Percentiles rank a stretch among this genome's conserved stretches.
phyloP scores from a whole-genome alignment of 1,284 basidiomycete species.

The Fomitiporia mediterranea region DNA sequence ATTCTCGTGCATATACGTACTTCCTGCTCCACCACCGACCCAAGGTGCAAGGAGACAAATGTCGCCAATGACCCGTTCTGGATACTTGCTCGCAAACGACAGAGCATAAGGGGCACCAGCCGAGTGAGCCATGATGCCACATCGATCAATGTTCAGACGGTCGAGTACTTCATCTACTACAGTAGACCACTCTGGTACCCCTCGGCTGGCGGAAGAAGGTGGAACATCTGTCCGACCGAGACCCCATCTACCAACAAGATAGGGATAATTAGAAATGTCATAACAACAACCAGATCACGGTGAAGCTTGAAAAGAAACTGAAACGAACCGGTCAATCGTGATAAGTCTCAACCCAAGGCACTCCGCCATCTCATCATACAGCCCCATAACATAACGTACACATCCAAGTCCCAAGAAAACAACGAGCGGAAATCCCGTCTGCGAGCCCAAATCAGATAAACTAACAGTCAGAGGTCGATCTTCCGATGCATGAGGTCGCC shows the following conservation, averaged over 20 bases:
- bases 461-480: slow-evolving; percentile 81
- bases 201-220: slow-evolving; percentile 57
- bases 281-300: slow-evolving; percentile 6
- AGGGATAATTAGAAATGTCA: too few species aligned
- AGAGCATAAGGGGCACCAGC: slow-evolving; percentile 94
- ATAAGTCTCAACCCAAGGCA: slow-evolving; percentile 84
- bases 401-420: slow-evolving; percentile 93
- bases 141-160: slow-evolving; percentile 70
- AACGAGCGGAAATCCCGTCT: slow-evolving; percentile 79
- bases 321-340: slow-evolving; percentile 81
- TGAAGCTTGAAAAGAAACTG: slow-evolving; percentile 1
- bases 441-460: slow-evolving; percentile 84
- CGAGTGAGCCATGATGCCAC: slow-evolving; percentile 93
- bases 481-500: slow-evolving; percentile 71
- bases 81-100: slow-evolving; percentile 74
- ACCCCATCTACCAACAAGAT: slow-evolving; percentile 68
- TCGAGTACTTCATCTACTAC: slow-evolving; percentile 90
- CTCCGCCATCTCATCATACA: slow-evolving; percentile 95
- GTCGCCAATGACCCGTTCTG: slow-evolving; percentile 76
- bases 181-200: slow-evolving; percentile 86
- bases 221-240: slow-evolving; percentile 80
- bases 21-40: slow-evolving; percentile 85
- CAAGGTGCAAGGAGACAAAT: slow-evolving; percentile 93
- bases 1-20: slow-evolving; percentile 44
- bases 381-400: slow-evolving; percentile 88